Evolutionary conservation across 805 yeast genomes (phyloP), one percentile per base, ranked within the genome.

Genomic region (Saturnispora diversa): DNA sequence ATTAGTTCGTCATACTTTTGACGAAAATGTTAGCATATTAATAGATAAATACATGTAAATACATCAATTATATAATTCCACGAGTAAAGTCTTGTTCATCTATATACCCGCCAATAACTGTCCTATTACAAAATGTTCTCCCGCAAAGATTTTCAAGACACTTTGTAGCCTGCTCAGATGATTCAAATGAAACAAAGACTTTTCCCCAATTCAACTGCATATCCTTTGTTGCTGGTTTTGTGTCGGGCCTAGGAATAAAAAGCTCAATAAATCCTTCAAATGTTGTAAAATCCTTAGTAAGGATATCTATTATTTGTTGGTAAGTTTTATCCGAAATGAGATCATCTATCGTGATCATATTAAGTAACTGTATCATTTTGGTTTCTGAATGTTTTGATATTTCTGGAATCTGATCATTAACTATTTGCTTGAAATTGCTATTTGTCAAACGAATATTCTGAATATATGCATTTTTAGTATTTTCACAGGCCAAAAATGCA

Each of bases 141-240:
- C 95, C 95, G 7, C 81, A 75, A 13, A 85, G 50, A 8, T 66
- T 70, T 8, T 59, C 44, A 24, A 72, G 56, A 0, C 92, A 94
- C 7, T 59, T 56, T 5, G 62, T 55, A 1, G 94, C 80, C 2
- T 62, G 59, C 2, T 70, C 71, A 2, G 65, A 59, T 10, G 64
- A 63, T 1, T 65, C 68, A 58, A 82, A 87, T 56, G 80, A 75
- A 17, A 84, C 74, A 56, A 69, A 86, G 0, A 86, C 68, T 46
- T 75, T 80, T 0, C 96, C 95, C 35, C 79, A 68, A 5, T 83
- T 84, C 2, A 80, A 41, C 54, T 68, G 63, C 48, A 69, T 51
- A 52, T 74, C 68, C 54, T 70, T 59, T 11, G 46, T 26, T 12
- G 50, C 46, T 2, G 41, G 40, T 38, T 65, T 66, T 2, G 54